A percentile compares a stretch with the other conserved stretches of the same genome.
Conservation (phyloP, 352 stramenopile species). For the Globisporangium okanoganense region DNA sequence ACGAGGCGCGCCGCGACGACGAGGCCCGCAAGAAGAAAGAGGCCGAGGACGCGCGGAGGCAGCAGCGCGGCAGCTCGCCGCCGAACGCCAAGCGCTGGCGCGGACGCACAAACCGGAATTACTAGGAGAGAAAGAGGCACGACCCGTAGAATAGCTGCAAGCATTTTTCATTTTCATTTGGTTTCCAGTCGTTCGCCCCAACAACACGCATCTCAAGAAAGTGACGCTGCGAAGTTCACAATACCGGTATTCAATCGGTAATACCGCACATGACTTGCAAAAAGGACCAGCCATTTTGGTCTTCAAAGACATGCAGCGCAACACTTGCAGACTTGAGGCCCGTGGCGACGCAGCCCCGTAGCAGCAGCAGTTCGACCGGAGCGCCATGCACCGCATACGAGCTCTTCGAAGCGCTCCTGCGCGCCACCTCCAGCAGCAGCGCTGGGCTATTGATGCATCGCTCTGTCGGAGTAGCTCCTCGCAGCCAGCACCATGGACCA, state of each 20-base stretch:
- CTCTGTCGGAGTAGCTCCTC: not conserved
- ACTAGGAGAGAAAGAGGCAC: slow-evolving; percentile 17
- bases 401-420: not conserved
- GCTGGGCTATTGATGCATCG: not conserved
- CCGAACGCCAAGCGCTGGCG: slow-evolving; percentile 62
- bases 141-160: not conserved
- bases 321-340: not conserved
- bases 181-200: too few species aligned
- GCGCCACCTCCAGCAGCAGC: not conserved
- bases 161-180: not conserved
- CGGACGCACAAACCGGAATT: slow-evolving; percentile 36
- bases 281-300: not conserved
- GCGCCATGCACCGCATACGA: not conserved
- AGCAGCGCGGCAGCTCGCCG: slow-evolving; percentile 26
- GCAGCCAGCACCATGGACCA: not conserved
- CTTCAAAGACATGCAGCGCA: slow-evolving; percentile 8
- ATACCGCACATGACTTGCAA: not conserved
- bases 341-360: not conserved
- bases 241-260: not conserved
- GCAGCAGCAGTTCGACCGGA: not conserved
- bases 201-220: too few species aligned
- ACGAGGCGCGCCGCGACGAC: slow-evolving; percentile 59
- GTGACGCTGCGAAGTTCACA: not conserved
- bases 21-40: slow-evolving; percentile 52
- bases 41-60: slow-evolving; percentile 23